phyloP scores from a whole-genome alignment of 1,284 basidiomycete species.

The Mycena sp. region DNA sequence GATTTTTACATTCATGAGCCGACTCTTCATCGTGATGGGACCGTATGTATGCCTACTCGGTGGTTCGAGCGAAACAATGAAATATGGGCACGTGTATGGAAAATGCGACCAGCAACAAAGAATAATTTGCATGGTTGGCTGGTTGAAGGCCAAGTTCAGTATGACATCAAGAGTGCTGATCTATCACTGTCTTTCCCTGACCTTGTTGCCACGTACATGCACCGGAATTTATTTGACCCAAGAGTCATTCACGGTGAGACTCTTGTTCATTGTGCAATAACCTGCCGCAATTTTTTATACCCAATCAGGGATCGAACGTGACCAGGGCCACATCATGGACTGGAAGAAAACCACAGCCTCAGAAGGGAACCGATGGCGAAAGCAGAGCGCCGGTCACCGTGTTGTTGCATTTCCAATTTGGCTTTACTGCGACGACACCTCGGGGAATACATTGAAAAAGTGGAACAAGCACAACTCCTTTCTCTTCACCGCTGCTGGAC shows the following conservation, averaged over 20 bases:
- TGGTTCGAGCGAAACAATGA: conserved; percentile 40
- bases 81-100: conserved; percentile 25
- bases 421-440: too few relatives aligned
- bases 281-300: background rate
- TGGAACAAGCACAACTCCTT: conserved; percentile 53
- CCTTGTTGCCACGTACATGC: conserved; percentile 4
- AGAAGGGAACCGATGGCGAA: too few relatives aligned
- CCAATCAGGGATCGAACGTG: background rate
- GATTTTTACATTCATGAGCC: conserved; percentile 47
- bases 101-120: background rate
- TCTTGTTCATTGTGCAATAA: too few relatives aligned
- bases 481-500: conserved; percentile 43
- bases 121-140: conserved; percentile 8
- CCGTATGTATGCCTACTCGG: conserved; percentile 37
- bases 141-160: conserved; percentile 26
- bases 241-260: conserved; percentile 14
- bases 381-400: too few relatives aligned
- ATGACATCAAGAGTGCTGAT: conserved; percentile 19
- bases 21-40: conserved; percentile 32
- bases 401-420: too few relatives aligned
- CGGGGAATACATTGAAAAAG: too few relatives aligned
- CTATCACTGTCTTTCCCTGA: conserved; percentile 27
- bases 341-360: background rate
- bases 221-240: conserved; percentile 21
- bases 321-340: background rate